Conservation (phyloP, 257 asterid genomes). For the Solanum pimpinellifolium region DNA sequence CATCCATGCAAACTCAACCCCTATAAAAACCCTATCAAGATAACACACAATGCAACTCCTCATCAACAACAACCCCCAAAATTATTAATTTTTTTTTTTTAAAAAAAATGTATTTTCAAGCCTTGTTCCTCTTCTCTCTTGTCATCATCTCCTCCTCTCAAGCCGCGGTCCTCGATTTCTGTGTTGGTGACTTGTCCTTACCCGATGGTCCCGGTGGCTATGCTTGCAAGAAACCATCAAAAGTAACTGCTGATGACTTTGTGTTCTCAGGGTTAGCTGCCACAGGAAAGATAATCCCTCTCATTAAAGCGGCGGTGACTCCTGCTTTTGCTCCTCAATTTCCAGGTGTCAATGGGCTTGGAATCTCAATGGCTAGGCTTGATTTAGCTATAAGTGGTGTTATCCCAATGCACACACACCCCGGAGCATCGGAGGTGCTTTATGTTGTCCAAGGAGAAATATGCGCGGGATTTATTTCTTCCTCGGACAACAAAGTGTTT, state of each 20-base stretch:
- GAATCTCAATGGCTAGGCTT: conserved; percentile 52
- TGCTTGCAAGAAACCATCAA: conserved; percentile 43
- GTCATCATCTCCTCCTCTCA: conserved; percentile 17
- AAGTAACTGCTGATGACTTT: conserved; percentile 35
- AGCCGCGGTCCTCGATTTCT: conserved; percentile 55
- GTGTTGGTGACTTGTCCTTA: conserved; percentile 42
- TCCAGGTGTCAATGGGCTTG: conserved; percentile 63
- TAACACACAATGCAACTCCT: neutral
- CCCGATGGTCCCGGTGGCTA: conserved; percentile 51
- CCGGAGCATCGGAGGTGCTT: conserved; percentile 50
- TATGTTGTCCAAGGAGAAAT: conserved; percentile 38
- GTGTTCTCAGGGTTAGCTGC: conserved; percentile 33
- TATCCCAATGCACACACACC: conserved; percentile 75
- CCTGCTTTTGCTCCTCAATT: conserved; percentile 62
- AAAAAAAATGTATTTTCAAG: neutral
- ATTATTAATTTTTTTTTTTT: too few species aligned
- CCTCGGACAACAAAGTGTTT: conserved; percentile 36
- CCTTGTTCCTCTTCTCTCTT: conserved; percentile 16
- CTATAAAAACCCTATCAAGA: conserved; percentile 1
- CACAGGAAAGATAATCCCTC: conserved; percentile 45
- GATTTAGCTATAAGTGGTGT: conserved; percentile 59
- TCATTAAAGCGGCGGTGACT: conserved; percentile 59
- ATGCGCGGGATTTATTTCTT: conserved; percentile 40
- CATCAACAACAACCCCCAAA: neutral
- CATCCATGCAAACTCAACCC: neutral